phyloP scores from a whole-genome alignment of 805 yeast species.

The Spathaspora hagerdaliae region DNA sequence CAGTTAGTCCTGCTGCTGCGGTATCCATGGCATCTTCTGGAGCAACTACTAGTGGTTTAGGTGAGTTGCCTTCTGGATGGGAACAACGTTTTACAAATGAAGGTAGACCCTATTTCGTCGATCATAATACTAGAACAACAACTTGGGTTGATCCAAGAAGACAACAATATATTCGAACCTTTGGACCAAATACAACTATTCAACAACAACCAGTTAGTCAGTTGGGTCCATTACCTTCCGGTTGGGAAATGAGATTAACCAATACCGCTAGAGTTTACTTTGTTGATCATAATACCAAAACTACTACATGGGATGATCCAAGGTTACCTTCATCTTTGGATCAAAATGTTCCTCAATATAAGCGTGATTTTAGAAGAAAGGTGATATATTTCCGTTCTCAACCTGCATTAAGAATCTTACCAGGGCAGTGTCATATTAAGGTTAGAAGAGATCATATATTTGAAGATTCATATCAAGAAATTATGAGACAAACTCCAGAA shows the following conservation, averaged over 20 bases:
- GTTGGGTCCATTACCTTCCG: conserved; percentile 95
- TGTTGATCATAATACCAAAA: conserved; percentile 98
- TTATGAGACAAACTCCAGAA: conserved; percentile 98
- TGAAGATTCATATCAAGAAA: conserved; percentile 96
- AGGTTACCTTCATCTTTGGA: conserved; percentile 95
- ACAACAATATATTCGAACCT: conserved; percentile 95
- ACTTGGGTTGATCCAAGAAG: conserved; percentile 99
- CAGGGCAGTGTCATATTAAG: conserved; percentile 98
- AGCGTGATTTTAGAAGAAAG: conserved; percentile 97
- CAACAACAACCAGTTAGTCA: conserved; percentile 98
- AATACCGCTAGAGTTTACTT: conserved; percentile 98
- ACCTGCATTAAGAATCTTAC: conserved; percentile 93
- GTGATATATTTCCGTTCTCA: conserved; percentile 96
- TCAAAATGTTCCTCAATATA: conserved; percentile 98
- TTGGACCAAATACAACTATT: conserved; percentile 85
- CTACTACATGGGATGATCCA: conserved; percentile 99
- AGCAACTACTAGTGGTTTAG: conserved; percentile 91
- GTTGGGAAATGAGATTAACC: conserved; percentile 99
- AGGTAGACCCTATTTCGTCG: conserved; percentile 97
- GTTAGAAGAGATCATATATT: conserved; percentile 94
- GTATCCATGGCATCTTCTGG: conserved; percentile 71
- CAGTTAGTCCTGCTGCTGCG: conserved; percentile 65
- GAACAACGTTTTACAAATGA: conserved; percentile 97
- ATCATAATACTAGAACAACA: conserved; percentile 98
- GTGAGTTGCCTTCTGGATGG: conserved; percentile 98